These are phyloP conservation scores for Xerocomus tenax DNA, from an alignment of 1,284 basidiomycete genomes.

Conservation along the genomic window DNA sequence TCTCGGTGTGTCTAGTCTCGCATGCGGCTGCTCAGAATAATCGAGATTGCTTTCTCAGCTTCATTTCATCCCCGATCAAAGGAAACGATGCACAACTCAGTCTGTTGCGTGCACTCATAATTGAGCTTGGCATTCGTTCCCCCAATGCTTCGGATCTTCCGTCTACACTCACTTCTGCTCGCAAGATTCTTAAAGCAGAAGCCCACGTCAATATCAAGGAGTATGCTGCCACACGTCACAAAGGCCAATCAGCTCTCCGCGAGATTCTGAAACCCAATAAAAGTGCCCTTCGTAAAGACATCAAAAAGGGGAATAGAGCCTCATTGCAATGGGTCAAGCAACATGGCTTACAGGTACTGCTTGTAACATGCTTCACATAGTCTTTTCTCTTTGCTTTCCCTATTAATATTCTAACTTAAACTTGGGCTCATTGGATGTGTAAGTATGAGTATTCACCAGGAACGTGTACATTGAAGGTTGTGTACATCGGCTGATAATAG, in stretches of 20 bases:
- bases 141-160: constrained; percentile 39
- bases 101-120: constrained; percentile 46
- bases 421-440: background rate
- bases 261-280: constrained; percentile 54
- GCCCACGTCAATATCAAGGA: constrained; percentile 53
- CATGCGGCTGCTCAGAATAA: background rate
- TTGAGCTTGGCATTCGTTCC: constrained; percentile 47
- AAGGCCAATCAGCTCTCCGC: constrained; percentile 55
- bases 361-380: constrained; percentile 38
- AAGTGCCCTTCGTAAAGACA: constrained; percentile 50
- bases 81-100: constrained; percentile 38
- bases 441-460: no score
- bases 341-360: constrained; percentile 52
- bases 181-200: constrained; percentile 51
- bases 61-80: constrained; percentile 19
- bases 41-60: constrained; percentile 10
- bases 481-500: background rate
- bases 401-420: background rate
- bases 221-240: constrained; percentile 41
- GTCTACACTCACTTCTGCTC: constrained; percentile 50
- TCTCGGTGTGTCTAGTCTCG: constrained; percentile 16
- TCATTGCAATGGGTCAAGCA: constrained; percentile 54
- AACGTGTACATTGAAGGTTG: no score
- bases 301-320: constrained; percentile 42
- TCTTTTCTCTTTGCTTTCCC: background rate